These are phyloP conservation scores for Phylloporus arenicola DNA, from an alignment of 768 basidiomycete genomes.

Conservation along the genomic window DNA sequence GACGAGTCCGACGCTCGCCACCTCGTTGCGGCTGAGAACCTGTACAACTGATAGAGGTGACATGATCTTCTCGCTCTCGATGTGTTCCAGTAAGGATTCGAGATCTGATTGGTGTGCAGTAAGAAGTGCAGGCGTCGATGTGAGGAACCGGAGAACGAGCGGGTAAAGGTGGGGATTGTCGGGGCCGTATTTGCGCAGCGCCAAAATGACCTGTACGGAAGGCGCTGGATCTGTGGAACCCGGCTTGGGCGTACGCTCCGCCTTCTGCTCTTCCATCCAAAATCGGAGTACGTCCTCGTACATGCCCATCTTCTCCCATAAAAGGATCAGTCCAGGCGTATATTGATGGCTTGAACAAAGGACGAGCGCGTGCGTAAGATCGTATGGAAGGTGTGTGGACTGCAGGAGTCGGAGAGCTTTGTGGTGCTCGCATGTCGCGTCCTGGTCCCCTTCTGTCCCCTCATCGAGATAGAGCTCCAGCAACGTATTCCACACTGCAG, in stretches of 20 bases:
- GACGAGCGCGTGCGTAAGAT: conserved; percentile 89
- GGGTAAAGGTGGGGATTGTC: conserved; percentile 74
- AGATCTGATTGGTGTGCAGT: conserved; percentile 68
- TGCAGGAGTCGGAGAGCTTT: conserved; percentile 74
- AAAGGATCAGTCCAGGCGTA: conserved; percentile 75
- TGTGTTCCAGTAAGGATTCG: conserved; percentile 60
- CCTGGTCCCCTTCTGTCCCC: conserved; percentile 20
- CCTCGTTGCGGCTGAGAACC: conserved; percentile 80
- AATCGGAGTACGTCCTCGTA: conserved; percentile 92
- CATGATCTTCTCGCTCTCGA: conserved; percentile 79
- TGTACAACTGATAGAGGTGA: conserved; percentile 88
- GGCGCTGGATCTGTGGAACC: conserved; percentile 24
- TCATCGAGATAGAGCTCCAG: conserved; percentile 83
- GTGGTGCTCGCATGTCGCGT: conserved; percentile 16
- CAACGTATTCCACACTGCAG: conserved; percentile 92
- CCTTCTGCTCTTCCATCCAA: conserved; percentile 72
- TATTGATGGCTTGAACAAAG: conserved; percentile 83
- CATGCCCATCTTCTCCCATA: conserved; percentile 96
- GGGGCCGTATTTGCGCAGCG: conserved; percentile 71
- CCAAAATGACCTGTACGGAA: conserved; percentile 53
- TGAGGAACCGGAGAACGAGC: conserved; percentile 84
- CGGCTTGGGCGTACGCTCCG: conserved; percentile 13
- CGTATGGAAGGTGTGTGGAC: conserved; percentile 64
- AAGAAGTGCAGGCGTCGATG: conserved; percentile 71
- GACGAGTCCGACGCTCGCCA: conserved; percentile 87